These are phyloP conservation scores for Musa beccarii DNA, from an alignment of 176 grass and related monocot genomes.

Conservation along the genomic window DNA sequence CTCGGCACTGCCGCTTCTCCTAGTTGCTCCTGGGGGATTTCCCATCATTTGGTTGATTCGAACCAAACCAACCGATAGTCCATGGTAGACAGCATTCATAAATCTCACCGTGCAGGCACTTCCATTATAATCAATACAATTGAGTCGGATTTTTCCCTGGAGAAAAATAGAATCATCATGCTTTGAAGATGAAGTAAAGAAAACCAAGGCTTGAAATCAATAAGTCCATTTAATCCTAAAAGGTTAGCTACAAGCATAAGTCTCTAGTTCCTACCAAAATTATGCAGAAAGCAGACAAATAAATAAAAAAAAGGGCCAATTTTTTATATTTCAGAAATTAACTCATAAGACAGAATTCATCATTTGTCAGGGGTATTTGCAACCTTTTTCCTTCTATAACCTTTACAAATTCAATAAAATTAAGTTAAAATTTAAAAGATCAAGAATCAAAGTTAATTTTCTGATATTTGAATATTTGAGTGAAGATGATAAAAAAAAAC, in stretches of 20 bases:
- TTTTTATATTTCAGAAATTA: neutral
- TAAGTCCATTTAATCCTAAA: neutral
- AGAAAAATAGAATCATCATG: conserved; percentile 4
- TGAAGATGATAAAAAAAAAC: no score
- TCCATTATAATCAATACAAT: conserved; percentile 4
- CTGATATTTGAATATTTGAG: no score
- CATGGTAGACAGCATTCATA: conserved; percentile 3
- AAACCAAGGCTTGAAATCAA: neutral
- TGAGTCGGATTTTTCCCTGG: conserved; percentile 2
- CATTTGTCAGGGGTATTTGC: neutral
- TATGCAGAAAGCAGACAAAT: no score
- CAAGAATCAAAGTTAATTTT: neutral
- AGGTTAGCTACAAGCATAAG: neutral
- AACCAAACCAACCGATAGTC: conserved; percentile 11
- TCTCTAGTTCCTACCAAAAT: no score
- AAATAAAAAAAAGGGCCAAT: neutral
- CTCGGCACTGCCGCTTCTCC: conserved; percentile 1
- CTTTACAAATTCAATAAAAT: neutral
- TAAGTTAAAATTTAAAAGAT: no score
- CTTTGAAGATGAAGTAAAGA: neutral
- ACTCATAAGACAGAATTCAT: neutral
- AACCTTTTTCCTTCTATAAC: neutral
- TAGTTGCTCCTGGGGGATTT: conserved; percentile 21
- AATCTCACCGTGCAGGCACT: conserved; percentile 27
- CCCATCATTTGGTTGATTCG: neutral